These are phyloP conservation scores for Knoxdaviesia capensis DNA, from an alignment of 2,329 filamentous ascomycete species.

Conservation along the genomic window DNA sequence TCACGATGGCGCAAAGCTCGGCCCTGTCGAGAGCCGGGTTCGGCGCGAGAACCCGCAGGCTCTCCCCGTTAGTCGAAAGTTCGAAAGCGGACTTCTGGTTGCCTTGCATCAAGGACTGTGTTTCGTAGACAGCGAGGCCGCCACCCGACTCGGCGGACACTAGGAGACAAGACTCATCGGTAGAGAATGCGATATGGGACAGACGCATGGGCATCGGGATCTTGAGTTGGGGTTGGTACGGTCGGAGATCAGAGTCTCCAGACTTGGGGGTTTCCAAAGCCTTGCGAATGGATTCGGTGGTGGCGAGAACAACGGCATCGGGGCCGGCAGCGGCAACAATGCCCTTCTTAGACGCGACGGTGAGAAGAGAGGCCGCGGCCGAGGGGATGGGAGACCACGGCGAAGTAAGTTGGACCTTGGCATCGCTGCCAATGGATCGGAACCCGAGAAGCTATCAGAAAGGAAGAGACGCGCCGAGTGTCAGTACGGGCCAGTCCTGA, in stretches of 20 bases:
- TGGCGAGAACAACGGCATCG: conserved; percentile 54
- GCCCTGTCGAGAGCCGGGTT: conserved; percentile 60
- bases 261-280: conserved; percentile 43
- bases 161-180: conserved; percentile 71
- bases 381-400: conserved; percentile 62
- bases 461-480: conserved; percentile 4
- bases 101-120: conserved; percentile 44
- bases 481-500: no score
- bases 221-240: conserved; percentile 53
- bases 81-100: conserved; percentile 51
- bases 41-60: conserved; percentile 54
- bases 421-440: conserved; percentile 56
- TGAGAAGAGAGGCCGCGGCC: conserved; percentile 63
- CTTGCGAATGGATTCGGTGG: conserved; percentile 58
- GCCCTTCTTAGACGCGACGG: conserved; percentile 60
- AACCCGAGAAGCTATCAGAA: conserved; percentile 51
- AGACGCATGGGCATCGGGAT: conserved; percentile 56
- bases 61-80: conserved; percentile 53
- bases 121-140: conserved; percentile 68
- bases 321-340: conserved; percentile 78
- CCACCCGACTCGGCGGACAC: conserved; percentile 65
- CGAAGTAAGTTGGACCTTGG: conserved; percentile 62
- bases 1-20: conserved; percentile 63
- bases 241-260: conserved; percentile 42
- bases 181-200: conserved; percentile 76